phyloP scores from a whole-genome alignment of 2,329 filamentous ascomycete genomes.

The Gnomoniopsis sp. region DNA sequence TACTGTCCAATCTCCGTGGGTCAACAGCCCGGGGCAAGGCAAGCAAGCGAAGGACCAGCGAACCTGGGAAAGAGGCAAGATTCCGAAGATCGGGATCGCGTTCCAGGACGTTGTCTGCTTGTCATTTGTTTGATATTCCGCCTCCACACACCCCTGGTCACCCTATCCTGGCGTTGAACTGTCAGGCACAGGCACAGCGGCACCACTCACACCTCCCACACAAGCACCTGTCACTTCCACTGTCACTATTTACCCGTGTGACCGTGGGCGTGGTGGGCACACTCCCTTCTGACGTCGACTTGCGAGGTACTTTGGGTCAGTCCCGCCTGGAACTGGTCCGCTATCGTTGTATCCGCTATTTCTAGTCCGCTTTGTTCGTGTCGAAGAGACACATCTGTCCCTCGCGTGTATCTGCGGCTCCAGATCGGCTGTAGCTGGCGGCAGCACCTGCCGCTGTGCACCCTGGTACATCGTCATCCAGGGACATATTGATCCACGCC shows the following conservation, averaged over 20 bases:
- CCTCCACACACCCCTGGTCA: conserved; percentile 16
- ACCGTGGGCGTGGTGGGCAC: background rate
- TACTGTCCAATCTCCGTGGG: conserved; percentile 11
- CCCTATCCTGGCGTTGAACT: conserved; percentile 5
- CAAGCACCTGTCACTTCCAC: background rate
- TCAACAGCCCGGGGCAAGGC: conserved; percentile 3
- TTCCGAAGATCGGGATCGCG: conserved; percentile 14
- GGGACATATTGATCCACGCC: conserved; percentile 9
- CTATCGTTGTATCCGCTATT: background rate
- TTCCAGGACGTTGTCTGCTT: conserved; percentile 17
- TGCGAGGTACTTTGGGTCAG: conserved; percentile 7
- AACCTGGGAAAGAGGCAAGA: conserved; percentile 9
- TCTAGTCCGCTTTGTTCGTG: background rate
- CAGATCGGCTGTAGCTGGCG: conserved; percentile 4
- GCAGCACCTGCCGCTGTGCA: conserved; percentile 13
- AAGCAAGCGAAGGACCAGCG: conserved; percentile 6
- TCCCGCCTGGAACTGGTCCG: background rate
- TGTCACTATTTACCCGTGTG: background rate
- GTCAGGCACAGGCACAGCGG: background rate
- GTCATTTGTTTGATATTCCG: conserved; percentile 16
- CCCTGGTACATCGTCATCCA: conserved; percentile 12
- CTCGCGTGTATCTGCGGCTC: conserved; percentile 10
- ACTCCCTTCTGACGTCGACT: conserved; percentile 4
- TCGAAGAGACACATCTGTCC: conserved; percentile 8
- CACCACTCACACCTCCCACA: background rate